These are phyloP conservation scores for Bipolaris oryzae DNA, from an alignment of 2,329 filamentous ascomycete species.

Conservation along the genomic window DNA sequence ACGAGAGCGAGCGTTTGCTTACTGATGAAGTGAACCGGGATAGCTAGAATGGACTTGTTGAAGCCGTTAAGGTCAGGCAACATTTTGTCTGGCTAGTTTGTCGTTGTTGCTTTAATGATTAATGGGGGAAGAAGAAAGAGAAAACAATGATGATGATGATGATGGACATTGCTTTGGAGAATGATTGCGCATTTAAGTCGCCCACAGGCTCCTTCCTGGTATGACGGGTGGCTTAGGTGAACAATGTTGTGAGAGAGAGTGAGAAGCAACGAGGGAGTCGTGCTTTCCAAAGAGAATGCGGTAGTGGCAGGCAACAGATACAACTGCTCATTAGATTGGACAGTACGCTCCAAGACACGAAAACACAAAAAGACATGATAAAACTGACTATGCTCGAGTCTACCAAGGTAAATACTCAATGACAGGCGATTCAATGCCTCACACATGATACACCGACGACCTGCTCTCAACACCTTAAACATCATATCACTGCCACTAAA, in stretches of 20 bases:
- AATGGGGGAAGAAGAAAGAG: not conserved
- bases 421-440: not conserved
- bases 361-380: no score
- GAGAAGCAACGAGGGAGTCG: no score
- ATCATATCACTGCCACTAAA: slow-evolving; percentile 17
- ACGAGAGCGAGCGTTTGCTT: not conserved
- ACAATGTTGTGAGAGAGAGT: no score
- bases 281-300: no score
- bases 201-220: no score
- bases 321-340: no score
- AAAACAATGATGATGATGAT: not conserved
- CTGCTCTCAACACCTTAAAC: no score
- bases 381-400: no score
- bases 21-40: slow-evolving; percentile 52
- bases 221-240: no score
- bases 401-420: slow-evolving; percentile 10
- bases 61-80: slow-evolving; percentile 29
- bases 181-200: not conserved
- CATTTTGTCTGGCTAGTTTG: slow-evolving; percentile 15
- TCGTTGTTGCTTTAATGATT: not conserved
- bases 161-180: not conserved
- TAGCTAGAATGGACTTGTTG: slow-evolving; percentile 52
- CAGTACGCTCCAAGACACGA: no score
- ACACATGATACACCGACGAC: not conserved
- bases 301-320: no score